Base-by-base conservation (phyloP, 1,284 basidiomycete genomes). In the Trichosporon inkin region DNA sequence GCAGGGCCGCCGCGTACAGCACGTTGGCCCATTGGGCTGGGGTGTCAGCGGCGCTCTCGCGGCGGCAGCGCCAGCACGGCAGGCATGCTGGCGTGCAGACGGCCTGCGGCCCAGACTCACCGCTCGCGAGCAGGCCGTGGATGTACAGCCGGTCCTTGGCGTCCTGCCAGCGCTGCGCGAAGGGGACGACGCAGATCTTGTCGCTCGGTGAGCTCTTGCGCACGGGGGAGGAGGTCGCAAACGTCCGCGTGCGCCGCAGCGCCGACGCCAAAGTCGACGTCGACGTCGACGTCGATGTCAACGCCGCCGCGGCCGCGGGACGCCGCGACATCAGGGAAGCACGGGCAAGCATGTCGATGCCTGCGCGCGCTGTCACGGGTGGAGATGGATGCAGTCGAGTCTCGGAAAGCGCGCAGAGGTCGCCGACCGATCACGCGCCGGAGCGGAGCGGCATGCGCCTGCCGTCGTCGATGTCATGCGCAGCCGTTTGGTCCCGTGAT, bases 111-210 rank as follows among this genome's bases (percentile, higher is more conserved):
- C n/a, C n/a, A n/a, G n/a, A 53, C 49, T 41, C 35, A 55, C 58
- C 51, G 67, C 67, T 67, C 17, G 66, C 68, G 6, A 69, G 22
- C 3, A 72, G 63, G 19, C 63, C 69, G 16, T 62, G 60, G n/a
- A 62, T 58, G 17, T 65, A 61, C 40, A 73, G 57, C 13, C 62
- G 37, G n/a, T 58, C 55, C 41, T 63, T 38, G 2, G 68, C 72
- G n/a, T 66, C 64, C 16, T 65, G 55, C 8, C 67, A 67, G 17
- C 49, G 7, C 13, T 66, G 62, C 3, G 52, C 53, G 60, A 73
- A 73, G 0, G 72, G 72, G 2, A 67, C 68, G 11, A 62, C 62
- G 39, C 60, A 60, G 58, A 73, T 69, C 58, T 72, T 72, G 57
- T 37, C 16, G 8, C 68, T 71, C 11, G 44, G 44, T n/a, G 44